Base-by-base conservation (phyloP, 495 filamentous ascomycete species). In the Haplographium delicatum region DNA sequence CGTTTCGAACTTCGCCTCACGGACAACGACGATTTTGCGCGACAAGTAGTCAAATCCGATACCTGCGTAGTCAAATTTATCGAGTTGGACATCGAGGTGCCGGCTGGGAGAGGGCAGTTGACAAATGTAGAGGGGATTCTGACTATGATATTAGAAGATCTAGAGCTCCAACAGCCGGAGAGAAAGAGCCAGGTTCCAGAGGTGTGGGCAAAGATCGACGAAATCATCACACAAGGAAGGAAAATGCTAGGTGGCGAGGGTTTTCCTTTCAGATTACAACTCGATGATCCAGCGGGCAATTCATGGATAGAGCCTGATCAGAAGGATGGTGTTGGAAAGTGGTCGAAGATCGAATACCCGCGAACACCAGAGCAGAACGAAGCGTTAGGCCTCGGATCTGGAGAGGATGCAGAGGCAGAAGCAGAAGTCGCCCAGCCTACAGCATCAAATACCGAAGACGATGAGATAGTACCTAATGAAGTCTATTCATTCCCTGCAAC, bases 241-340 rank as follows among this genome's bases (percentile, higher is more conserved):
- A 75, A 81, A 22, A 94, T 96, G 76, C 62, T 91, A 15, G 76
- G 77, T 9, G 81, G 88, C 11, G 72, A 80, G 7, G 76, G 72
- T 2, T 91, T 91, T 61, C 93, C 94, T n/a, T 96, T 97, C 72
- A 81, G 84, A 5, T 68, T 97, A 26, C 80, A 77, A 9, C 64
- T 96, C 26, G 88, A 99, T 64, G 93, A 99, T 59, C 86, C 86
- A 2, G 86, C 90, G 3, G 93, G 93, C n/a, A 99, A 99, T 73
- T 94, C 88, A 3, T 97, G 87, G 79, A 94, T 99, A 59, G 89
- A 95, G 42, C 93, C 93, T 25, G 84, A 86, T 53, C 76, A 84
- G 48, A 69, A 77, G 33, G 87, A 91, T 59, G 67, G 71, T 46
- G 81, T 86, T 5, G 83, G 81, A 41, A 96, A 95, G 66, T 96